Base-by-base conservation (phyloP, 768 basidiomycete species). In the Mycena latifolia region DNA sequence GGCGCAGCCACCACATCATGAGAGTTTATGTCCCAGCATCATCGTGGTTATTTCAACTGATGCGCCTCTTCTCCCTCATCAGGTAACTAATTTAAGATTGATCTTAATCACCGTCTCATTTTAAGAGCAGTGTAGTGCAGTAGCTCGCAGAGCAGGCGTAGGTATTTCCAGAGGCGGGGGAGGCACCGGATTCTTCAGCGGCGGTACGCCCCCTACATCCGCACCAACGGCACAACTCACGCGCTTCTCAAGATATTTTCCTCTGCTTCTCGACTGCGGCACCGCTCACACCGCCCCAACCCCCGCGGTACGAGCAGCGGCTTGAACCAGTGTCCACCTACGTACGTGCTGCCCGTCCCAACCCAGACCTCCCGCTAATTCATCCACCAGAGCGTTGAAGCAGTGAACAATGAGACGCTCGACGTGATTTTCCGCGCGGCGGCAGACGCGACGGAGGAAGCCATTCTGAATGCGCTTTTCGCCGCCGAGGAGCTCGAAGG, bases 341-440 rank as follows among this genome's bases (percentile, higher is more conserved):
- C 43, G 69, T 66, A 20, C 17, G 68, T 63, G 12, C 17, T 41
- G 2, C 14, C 46, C 25, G 1, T 43, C 31, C 18, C 22, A 10
- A 45, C n/a, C 6, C 39, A 8, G 15, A 12, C 14, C 0, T 28
- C 10, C 2, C 12, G 29, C n/a, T 52, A 9, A 48, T 61, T 22
- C 15, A 18, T 15, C 3, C 7, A 17, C 18, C 35, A 69, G 69
- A 58, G 45, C 12, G 64, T 69, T 29, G 69, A 62, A 25, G 64
- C 45, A 0, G 64, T 66, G 77, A 0, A 86, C 87, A 2, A 88
- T 73, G 63, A 90, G 77, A 2, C 81, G 88, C 65, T 91, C 87
- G 20, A 85, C 77, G 68, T 89, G 83, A 62, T 86, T 77, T 66
- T 84, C 82, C 63, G 72, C 72, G 22, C 83, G 77, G 52, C 88